Percentiles rank a stretch among this genome's conserved stretches.
Conservation (phyloP, 2,329 filamentous ascomycete genomes). For the Fusarium secorum region DNA sequence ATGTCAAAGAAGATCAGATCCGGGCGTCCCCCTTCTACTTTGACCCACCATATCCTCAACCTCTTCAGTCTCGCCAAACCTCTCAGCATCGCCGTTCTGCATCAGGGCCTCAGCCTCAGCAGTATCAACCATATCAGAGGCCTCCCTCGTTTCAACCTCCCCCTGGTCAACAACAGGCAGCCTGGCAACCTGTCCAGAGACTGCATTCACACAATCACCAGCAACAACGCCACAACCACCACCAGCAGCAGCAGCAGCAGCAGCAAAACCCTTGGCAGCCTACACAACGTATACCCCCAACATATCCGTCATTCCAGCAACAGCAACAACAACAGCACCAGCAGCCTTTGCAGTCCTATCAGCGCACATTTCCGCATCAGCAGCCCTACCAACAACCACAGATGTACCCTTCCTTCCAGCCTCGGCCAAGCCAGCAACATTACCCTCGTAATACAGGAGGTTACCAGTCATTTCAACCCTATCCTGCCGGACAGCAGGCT, state of each 20-base stretch:
- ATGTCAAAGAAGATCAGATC: conserved; percentile 5
- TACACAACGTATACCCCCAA: conserved; percentile 24
- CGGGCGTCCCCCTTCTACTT: conserved; percentile 36
- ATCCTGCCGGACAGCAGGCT: conserved; percentile 17
- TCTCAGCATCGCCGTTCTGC: conserved; percentile 28
- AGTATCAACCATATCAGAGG: conserved; percentile 28
- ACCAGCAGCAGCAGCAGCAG: conserved; percentile 19
- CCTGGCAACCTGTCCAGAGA: conserved; percentile 18
- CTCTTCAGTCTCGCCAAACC: conserved; percentile 24
- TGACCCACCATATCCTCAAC: conserved; percentile 37
- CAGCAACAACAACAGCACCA: conserved; percentile 28
- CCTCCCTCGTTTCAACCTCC: conserved; percentile 28
- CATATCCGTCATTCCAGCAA: conserved; percentile 37
- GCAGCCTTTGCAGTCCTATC: conserved; percentile 22
- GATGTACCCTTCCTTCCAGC: conserved; percentile 19
- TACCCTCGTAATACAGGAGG: conserved; percentile 18
- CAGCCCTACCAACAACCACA: conserved; percentile 29
- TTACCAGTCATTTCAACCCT: conserved; percentile 19
- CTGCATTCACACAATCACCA: conserved; percentile 32
- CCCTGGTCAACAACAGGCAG: conserved; percentile 25
- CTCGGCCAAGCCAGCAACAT: conserved; percentile 26
- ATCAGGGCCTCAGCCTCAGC: conserved; percentile 17
- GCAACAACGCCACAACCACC: conserved; percentile 30
- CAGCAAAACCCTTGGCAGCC: conserved; percentile 30
- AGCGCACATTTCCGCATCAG: conserved; percentile 21